Conservation (phyloP, 1,284 basidiomycete genomes). For the Ganoderma multipileum region DNA sequence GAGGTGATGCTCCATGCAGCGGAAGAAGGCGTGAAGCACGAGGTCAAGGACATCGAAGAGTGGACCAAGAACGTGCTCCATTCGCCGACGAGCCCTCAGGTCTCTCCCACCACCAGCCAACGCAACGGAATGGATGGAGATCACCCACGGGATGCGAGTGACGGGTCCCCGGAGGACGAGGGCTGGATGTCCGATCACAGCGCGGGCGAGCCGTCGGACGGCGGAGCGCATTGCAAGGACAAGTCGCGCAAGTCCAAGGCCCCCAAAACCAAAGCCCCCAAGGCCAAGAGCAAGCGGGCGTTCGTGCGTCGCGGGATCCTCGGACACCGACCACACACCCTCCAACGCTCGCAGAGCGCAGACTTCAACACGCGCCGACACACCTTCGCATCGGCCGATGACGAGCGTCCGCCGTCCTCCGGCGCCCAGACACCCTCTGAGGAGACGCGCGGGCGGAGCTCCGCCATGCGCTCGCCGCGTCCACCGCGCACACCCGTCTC, state of each 20-base stretch:
- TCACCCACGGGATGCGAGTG: slow-evolving; percentile 40
- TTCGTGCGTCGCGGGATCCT: slow-evolving; percentile 38
- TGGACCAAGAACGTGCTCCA: slow-evolving; percentile 32
- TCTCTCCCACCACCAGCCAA: slow-evolving; percentile 14
- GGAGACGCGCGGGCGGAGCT: slow-evolving; percentile 28
- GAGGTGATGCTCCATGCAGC: slow-evolving; percentile 44
- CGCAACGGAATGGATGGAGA: slow-evolving; percentile 5
- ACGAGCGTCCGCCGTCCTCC: slow-evolving; percentile 16
- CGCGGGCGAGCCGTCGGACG: slow-evolving; percentile 28
- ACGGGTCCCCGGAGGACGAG: slow-evolving; percentile 36
- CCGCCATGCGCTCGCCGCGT: slow-evolving; percentile 23
- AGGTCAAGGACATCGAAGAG: slow-evolving; percentile 27
- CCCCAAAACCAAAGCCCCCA: slow-evolving; percentile 31
- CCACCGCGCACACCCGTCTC: slow-evolving; percentile 3
- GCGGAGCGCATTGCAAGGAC: not conserved
- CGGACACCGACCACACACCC: slow-evolving; percentile 24
- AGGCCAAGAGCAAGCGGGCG: slow-evolving; percentile 31
- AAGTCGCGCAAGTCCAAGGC: slow-evolving; percentile 22
- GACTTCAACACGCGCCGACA: slow-evolving; percentile 18
- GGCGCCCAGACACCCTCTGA: slow-evolving; percentile 27
- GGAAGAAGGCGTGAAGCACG: slow-evolving; percentile 33
- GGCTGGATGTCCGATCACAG: slow-evolving; percentile 56
- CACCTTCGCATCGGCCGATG: not conserved
- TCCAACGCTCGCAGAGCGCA: slow-evolving; percentile 30
- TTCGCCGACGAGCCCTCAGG: slow-evolving; percentile 15